Evolutionary conservation across 1,139 yeast species (phyloP).

Genomic region (Kluyveromyces sp.): DNA sequence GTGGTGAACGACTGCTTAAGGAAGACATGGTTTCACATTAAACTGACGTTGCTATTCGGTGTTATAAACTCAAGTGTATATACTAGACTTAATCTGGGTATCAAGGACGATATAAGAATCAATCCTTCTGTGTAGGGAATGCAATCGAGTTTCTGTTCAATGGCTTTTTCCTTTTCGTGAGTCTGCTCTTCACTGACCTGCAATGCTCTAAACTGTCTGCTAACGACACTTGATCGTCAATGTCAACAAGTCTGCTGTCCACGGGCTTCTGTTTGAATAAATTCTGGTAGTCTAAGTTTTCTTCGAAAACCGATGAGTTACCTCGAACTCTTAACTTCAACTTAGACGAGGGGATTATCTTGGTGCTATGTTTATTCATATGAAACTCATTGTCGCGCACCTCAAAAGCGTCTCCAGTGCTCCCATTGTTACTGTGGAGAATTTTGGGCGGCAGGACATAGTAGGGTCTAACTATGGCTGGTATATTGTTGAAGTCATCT

Average conservation of each 20-base stretch:
- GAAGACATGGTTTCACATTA: too few species aligned
- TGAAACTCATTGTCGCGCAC: not conserved
- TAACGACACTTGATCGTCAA: conserved; percentile 4
- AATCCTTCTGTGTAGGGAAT: not conserved
- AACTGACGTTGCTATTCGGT: too few species aligned
- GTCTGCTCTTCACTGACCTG: conserved; percentile 6
- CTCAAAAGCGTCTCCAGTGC: not conserved
- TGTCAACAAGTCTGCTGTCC: not conserved
- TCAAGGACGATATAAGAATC: too few species aligned
- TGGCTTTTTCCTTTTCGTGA: not conserved
- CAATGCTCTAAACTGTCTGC: conserved; percentile 11
- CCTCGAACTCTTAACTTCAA: conserved; percentile 6
- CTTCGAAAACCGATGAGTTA: conserved; percentile 6
- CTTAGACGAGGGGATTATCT: conserved; percentile 6
- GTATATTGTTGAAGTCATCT: conserved; percentile 2
- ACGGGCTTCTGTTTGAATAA: conserved; percentile 4
- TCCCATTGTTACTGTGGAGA: not conserved
- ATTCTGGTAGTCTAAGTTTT: conserved; percentile 2
- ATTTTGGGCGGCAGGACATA: not conserved
- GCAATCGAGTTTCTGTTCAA: conserved; percentile 2
- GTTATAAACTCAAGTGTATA: too few species aligned
- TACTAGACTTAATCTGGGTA: too few species aligned
- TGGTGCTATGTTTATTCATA: not conserved
- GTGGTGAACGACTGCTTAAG: too few species aligned
- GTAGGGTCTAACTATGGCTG: conserved; percentile 1